Evolutionary conservation across 2,329 filamentous ascomycete species (phyloP), one percentile per base, ranked within the genome.

Genomic region (Exophiala bonariae): DNA sequence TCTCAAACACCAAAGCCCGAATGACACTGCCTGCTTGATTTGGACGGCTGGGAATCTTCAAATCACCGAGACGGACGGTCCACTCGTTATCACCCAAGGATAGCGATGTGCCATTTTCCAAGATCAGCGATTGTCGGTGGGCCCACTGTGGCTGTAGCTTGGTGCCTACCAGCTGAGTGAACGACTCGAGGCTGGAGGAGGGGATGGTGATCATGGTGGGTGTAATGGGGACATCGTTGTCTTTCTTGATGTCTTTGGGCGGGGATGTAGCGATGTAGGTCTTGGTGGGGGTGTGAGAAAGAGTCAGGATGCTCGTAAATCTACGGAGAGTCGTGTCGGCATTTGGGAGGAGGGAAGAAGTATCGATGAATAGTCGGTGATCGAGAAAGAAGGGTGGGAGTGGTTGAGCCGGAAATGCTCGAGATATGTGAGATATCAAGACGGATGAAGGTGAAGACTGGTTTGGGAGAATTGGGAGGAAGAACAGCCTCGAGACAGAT

Each of bases 111-210:
- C 58, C 58, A 32, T 51, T 55, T 18, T 58, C 56, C 2, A 60
- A 45, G 22, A 43, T 38, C 40, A 57, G 34, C 22, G 50, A 54
- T 33, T 58, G 56, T 17, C 56, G 48, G 36, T 47, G 47, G 14
- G 49, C 44, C 58, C 58, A 60, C 30, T 53, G 44, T 22, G 58
- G 45, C 44, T 58, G 52, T n/a, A 60, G 26, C 36, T 58, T 60
- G 7, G 48, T 55, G 6, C 44, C 43, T 13, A 60, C 41, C n/a
- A 59, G 47, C 16, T 53, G 51, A 17, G 52, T 49, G 44, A 59
- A 54, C n/a, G 47, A 28, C 23, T 58, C 56, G 3, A 52, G 33
- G 6, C 46, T 33, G 13, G 47, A 37, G 9, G 50, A 47, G 13
- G 56, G 55, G 32, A 60, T 54, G 16, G 56, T 55, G 19, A 57